Percentiles rank a stretch among this genome's conserved stretches.
These are phyloP conservation scores for Saccharomycopsis selenospora DNA, from an alignment of 805 yeast species.

Conservation along the genomic window DNA sequence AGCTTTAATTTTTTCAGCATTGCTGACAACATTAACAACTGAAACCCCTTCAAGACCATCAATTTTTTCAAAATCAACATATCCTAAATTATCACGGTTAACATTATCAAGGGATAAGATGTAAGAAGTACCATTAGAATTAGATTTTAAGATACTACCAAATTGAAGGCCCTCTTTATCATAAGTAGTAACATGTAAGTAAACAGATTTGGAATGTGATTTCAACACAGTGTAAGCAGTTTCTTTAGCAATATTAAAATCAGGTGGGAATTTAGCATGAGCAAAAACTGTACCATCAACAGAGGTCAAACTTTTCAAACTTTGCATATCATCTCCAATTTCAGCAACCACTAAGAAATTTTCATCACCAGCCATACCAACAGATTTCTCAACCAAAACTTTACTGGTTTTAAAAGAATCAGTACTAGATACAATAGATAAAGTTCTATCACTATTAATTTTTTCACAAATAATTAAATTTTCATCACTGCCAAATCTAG, in stretches of 20 bases:
- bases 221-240: constrained; percentile 77
- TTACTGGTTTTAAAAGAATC: constrained; percentile 17
- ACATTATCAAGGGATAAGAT: constrained; percentile 61
- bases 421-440: constrained; percentile 7
- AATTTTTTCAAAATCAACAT: constrained; percentile 81
- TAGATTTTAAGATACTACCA: constrained; percentile 81
- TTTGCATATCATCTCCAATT: constrained; percentile 36
- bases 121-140: constrained; percentile 85
- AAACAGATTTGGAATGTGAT: constrained; percentile 61
- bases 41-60: constrained; percentile 82
- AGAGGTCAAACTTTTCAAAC: constrained; percentile 65
- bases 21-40: constrained; percentile 61
- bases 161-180: constrained; percentile 43
- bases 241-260: constrained; percentile 50
- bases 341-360: constrained; percentile 70
- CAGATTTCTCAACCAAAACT: constrained; percentile 46
- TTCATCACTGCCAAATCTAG: constrained; percentile 31
- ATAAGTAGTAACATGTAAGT: constrained; percentile 75
- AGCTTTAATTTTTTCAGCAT: constrained; percentile 36
- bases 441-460: constrained; percentile 20
- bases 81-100: constrained; percentile 67
- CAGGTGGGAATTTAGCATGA: constrained; percentile 67
- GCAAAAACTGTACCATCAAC: constrained; percentile 74
- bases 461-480: constrained; percentile 62
- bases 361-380: constrained; percentile 69